These are phyloP conservation scores for Phytopythium boreale DNA, from an alignment of 352 stramenopile species.

Conservation along the genomic window DNA sequence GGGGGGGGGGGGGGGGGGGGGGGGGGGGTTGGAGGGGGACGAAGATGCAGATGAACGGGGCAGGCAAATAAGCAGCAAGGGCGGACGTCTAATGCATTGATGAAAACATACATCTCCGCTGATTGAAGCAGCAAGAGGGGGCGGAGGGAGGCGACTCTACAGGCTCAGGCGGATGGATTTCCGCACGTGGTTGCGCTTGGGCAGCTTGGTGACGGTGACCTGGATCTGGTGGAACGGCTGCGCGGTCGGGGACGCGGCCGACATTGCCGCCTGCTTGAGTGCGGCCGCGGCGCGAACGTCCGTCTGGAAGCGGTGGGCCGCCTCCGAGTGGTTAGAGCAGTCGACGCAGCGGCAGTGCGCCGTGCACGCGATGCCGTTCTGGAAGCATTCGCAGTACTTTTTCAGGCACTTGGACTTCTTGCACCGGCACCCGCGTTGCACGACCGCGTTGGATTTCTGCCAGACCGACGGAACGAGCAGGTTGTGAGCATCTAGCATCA, in stretches of 20 bases:
- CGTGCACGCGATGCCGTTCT: constrained; percentile 90
- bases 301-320: constrained; percentile 29
- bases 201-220: constrained; percentile 72
- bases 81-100: background rate
- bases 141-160: constrained; percentile 8
- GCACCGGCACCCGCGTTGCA: constrained; percentile 91
- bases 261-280: constrained; percentile 6
- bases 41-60: background rate
- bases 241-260: background rate
- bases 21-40: background rate
- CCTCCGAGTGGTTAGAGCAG: constrained; percentile 88
- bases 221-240: constrained; percentile 51
- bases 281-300: constrained; percentile 1
- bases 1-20: too few relatives aligned
- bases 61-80: background rate
- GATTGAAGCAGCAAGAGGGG: background rate
- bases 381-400: constrained; percentile 98
- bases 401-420: constrained; percentile 98
- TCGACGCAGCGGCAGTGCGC: constrained; percentile 93
- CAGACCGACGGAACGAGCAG: background rate
- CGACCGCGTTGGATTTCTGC: constrained; percentile 66
- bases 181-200: constrained; percentile 50
- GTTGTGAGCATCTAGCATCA: background rate
- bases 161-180: constrained; percentile 56
- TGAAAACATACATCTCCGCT: background rate